Conservation (phyloP, 305 asterid genomes). For the Fraxinus floribunda region DNA sequence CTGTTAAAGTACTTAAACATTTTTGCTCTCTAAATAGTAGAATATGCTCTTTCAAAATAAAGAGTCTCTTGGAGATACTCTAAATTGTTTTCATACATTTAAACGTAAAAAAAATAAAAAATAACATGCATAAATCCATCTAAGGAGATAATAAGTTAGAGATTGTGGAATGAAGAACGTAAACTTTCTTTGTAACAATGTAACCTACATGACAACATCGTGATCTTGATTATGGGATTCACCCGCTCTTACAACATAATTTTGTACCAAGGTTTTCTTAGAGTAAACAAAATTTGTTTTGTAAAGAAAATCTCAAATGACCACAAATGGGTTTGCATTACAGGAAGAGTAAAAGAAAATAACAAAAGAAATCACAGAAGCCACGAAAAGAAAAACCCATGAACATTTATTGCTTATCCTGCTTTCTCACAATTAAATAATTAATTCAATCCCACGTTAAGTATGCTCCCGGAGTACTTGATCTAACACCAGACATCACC, state of each 20-base stretch:
- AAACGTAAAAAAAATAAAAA: background rate
- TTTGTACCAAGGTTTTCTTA: background rate
- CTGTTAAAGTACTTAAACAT: background rate
- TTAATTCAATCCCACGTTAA: background rate
- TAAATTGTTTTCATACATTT: background rate
- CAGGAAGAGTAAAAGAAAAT: background rate
- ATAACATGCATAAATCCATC: background rate
- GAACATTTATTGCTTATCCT: slow-evolving; percentile 9
- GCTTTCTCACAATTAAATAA: background rate
- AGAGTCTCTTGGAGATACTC: background rate
- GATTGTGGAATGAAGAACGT: background rate
- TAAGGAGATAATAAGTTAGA: background rate
- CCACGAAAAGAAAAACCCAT: background rate
- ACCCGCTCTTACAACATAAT: background rate
- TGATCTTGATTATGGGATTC: background rate
- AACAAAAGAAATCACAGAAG: background rate
- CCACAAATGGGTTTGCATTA: background rate
- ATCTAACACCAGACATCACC: slow-evolving; percentile 18
- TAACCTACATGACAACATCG: background rate
- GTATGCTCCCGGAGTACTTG: background rate
- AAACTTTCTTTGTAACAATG: background rate
- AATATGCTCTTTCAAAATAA: background rate
- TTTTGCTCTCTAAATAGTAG: too few relatives aligned
- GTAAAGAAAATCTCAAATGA: background rate
- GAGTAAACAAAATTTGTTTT: background rate